Evolutionary conservation across 2,329 filamentous ascomycete genomes (phyloP).

Genomic region (Stachybotrys elegans): DNA sequence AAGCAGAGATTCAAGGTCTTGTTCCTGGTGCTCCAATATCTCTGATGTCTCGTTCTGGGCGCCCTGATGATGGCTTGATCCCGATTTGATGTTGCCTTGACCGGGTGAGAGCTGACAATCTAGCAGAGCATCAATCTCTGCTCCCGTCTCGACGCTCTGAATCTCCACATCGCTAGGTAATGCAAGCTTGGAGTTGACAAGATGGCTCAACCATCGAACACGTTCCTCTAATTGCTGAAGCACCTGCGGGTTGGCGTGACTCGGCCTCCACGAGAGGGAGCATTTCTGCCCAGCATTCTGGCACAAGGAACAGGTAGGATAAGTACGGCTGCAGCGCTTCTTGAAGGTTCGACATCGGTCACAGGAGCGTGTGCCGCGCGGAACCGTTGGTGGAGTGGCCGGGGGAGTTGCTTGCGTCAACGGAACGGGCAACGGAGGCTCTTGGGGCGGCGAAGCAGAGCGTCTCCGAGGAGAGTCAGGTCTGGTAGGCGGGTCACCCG

Average conservation of each 20-base stretch:
- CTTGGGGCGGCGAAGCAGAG: conserved; percentile 20
- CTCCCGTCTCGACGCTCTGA: conserved; percentile 31
- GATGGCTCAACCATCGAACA: conserved; percentile 33
- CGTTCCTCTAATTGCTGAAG: conserved; percentile 32
- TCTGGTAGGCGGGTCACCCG: conserved; percentile 19
- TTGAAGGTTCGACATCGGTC: conserved; percentile 39
- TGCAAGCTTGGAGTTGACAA: conserved; percentile 28
- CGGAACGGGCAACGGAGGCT: no score
- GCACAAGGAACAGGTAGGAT: conserved; percentile 34
- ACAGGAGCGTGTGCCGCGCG: conserved; percentile 27
- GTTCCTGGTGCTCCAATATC: no score
- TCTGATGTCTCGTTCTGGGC: no score
- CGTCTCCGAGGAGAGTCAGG: conserved; percentile 16
- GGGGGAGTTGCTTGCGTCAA: no score
- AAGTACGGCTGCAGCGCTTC: conserved; percentile 39
- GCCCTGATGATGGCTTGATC: no score
- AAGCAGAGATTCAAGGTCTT: no score
- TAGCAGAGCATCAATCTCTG: conserved; percentile 22
- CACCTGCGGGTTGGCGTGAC: no score
- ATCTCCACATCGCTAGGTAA: conserved; percentile 18
- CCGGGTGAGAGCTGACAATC: no score
- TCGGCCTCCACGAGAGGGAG: conserved; percentile 27
- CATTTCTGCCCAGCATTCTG: conserved; percentile 32
- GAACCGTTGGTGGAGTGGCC: conserved; percentile 13
- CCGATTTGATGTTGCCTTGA: no score